Base-by-base conservation (phyloP, 2,329 filamentous ascomycete genomes). In the Neopestalotiopsis rosae region DNA sequence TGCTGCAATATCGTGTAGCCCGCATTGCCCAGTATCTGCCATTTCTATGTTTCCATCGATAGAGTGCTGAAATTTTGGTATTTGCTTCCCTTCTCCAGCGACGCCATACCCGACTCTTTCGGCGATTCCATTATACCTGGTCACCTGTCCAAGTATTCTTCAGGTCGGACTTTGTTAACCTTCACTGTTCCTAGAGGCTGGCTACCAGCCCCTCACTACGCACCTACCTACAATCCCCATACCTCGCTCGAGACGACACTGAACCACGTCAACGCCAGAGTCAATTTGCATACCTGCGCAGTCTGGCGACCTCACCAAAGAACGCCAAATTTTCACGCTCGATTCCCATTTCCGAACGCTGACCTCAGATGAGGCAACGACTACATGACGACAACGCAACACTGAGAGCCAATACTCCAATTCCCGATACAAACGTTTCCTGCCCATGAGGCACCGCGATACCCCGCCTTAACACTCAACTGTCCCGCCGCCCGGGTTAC, bases 401-500 rank as follows among this genome's bases (percentile, higher is more conserved):
- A 17, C 32, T 40, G 40, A 52, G 32, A 28, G 17, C n/a, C 7
- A 20, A 32, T 42, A 40, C 12, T 34, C 32, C 30, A 38, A 58
- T 61, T 34, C 17, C n/a, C 45, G 49, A 63, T 14, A 9, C 56
- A 28, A 28, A 58, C 68, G 38, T 42, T 67, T 64, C 38, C 57
- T 59, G 67, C 75, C 72, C 71, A 82, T 81, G 79, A 77, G 72
- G 72, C 75, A 69, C 72, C 71, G 61, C 61, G 72, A 71, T 67
- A 70, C 66, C 59, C 61, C 69, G 14, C 72, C 69, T 72, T 81
- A 79, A 72, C 65, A 61, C 67, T 68, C 71, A 32, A 76, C 62
- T 70, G 70, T 64, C 71, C 76, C 90, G 90, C 83, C 85, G 90
- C 91, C 92, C 79, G 92, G 92, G 90, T 92, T 78, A 94, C 89